phyloP scores from a whole-genome alignment of 495 filamentous ascomycete species.

The Aspergillus biplanus region DNA sequence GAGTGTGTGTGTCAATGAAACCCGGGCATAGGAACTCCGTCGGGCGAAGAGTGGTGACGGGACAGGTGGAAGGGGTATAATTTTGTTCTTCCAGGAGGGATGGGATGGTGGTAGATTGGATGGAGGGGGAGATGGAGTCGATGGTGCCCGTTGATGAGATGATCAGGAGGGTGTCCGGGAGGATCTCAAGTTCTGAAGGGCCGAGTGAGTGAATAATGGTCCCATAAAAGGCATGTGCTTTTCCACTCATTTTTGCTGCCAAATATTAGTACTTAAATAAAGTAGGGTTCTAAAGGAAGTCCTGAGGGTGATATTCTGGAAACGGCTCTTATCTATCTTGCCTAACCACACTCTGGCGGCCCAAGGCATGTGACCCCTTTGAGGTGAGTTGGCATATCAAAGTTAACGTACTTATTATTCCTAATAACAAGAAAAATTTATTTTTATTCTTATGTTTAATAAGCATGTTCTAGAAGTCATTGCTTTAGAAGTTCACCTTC shows the following conservation, averaged over 20 bases:
- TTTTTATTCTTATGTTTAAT: too few species aligned
- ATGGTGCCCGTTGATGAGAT: not conserved
- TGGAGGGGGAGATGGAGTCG: not conserved
- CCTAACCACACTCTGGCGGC: too few species aligned
- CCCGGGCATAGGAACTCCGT: conserved; percentile 63
- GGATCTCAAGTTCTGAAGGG: not conserved
- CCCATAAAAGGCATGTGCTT: not conserved
- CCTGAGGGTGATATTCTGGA: too few species aligned
- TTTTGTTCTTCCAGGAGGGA: not conserved
- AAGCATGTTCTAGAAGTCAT: too few species aligned
- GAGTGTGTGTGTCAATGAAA: conserved; percentile 68
- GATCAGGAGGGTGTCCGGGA: not conserved
- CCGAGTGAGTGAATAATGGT: not conserved
- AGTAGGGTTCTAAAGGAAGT: too few species aligned
- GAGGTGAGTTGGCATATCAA: too few species aligned
- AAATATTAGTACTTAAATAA: not conserved
- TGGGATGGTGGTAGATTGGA: not conserved
- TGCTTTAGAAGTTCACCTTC: too few species aligned
- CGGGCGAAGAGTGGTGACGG: conserved; percentile 38
- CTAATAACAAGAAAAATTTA: too few species aligned
- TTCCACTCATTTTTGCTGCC: not conserved
- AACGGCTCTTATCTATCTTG: too few species aligned
- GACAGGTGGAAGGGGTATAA: not conserved
- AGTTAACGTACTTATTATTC: too few species aligned
- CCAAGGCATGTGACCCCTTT: too few species aligned